Conservation (phyloP, 495 filamentous ascomycete genomes). For the Amorphotheca resinae region DNA sequence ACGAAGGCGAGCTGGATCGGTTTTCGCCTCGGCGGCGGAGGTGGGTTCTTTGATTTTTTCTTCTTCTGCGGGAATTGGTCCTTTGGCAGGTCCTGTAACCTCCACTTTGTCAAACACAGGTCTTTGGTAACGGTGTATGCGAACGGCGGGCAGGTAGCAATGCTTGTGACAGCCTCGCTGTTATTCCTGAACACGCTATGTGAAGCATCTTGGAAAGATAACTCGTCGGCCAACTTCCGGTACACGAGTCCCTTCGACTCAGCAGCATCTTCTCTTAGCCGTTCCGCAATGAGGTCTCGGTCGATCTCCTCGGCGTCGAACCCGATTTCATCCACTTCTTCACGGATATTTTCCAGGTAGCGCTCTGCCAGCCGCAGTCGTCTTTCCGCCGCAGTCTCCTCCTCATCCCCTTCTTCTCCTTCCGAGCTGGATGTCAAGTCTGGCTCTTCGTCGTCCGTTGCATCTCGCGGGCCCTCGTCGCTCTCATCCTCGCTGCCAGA, state of each 20-base stretch:
- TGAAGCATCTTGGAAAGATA: conserved; percentile 48
- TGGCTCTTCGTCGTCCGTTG: conserved; percentile 23
- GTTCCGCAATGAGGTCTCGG: conserved; percentile 76
- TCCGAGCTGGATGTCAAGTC: conserved; percentile 41
- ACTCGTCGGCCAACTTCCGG: conserved; percentile 56
- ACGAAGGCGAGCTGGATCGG: conserved; percentile 59
- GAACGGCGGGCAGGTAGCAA: conserved; percentile 66
- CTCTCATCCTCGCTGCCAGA: conserved; percentile 73
- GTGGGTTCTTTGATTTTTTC: conserved; percentile 44
- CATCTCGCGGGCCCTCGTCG: conserved; percentile 29
- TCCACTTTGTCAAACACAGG: conserved; percentile 75
- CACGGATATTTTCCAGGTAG: conserved; percentile 78
- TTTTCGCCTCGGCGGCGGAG: conserved; percentile 50
- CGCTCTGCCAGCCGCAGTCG: conserved; percentile 81
- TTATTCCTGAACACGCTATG: conserved; percentile 64
- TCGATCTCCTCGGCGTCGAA: conserved; percentile 94
- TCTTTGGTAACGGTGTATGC: conserved; percentile 85
- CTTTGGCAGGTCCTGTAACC: conserved; percentile 47
- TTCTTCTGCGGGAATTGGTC: conserved; percentile 35
- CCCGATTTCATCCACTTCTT: conserved; percentile 69
- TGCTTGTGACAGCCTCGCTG: conserved; percentile 61
- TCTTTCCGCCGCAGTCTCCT: conserved; percentile 79
- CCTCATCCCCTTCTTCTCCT: conserved; percentile 29
- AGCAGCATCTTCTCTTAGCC: conserved; percentile 84
- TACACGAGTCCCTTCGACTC: conserved; percentile 87